Base-by-base conservation (phyloP, 176 grass and related monocot species). In the Lolium multiflorum region DNA sequence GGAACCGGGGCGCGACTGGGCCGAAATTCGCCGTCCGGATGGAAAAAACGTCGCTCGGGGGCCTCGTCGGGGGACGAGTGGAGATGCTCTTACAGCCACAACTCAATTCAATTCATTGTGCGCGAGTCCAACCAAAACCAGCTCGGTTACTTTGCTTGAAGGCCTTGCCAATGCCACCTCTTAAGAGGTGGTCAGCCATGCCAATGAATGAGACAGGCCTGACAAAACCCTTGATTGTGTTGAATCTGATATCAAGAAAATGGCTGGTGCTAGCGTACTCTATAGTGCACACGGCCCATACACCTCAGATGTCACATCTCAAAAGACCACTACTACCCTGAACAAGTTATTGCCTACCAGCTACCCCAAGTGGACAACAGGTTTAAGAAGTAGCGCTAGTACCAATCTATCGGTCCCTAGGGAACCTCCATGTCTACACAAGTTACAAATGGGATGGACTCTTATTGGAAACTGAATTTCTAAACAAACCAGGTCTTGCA, bases 201-300 rank as follows among this genome's bases (percentile, higher is more conserved):
- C 31, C 52, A 62, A 74, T 91, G 76, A 91, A 88, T 91, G 51
- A 76, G 86, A 81, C 86, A 73, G 73, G 65, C 52, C 74, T 88
- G 90, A 71, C 90, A 70, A 69, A 50, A 13, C 54, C 70, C 77
- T 85, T 88, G 86, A 91, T 91, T 80, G 82, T 82, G 90, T 82
- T 91, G 82, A 91, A 91, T 88, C 77, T 88, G 82, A 88, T 65
- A 91, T 68, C 18, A 68, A 82, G 67, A 81, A 83, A 88, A 67
- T 71, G 77, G 70, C 39, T 84, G 71, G 86, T 71, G 63, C 61
- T 20, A 59, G 75, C 9, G 41, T 84, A 87, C 84, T 83, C 13
- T 56, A 18, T 85, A 63, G 73, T 86, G 64, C 84, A 76, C 66
- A 90, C 84, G 51, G 58, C 59, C 76, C 81, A 59, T 81, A 75